phyloP scores from a whole-genome alignment of 2,329 filamentous ascomycete genomes.

The Trichoderma sp. region DNA sequence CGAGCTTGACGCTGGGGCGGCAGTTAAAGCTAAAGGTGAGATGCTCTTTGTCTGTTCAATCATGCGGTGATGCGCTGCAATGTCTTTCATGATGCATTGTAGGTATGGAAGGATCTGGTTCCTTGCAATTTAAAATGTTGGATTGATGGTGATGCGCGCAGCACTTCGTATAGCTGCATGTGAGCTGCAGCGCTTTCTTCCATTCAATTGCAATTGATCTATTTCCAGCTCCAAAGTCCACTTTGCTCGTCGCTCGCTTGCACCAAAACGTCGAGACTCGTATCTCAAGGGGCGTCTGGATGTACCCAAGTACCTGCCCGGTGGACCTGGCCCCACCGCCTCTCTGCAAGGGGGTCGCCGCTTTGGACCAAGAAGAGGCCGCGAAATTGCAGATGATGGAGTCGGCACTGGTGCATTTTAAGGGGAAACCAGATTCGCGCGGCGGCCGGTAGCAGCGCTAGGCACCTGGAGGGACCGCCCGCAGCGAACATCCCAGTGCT shows the following conservation, averaged over 20 bases:
- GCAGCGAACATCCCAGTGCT: background rate
- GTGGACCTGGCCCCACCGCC: background rate
- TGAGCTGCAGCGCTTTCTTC: background rate
- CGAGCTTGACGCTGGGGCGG: too few species aligned
- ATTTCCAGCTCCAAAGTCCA: background rate
- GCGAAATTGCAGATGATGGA: background rate
- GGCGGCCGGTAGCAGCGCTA: too few species aligned
- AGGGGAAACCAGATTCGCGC: background rate
- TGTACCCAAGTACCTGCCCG: too few species aligned
- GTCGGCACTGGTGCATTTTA: background rate
- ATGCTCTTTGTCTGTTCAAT: too few species aligned
- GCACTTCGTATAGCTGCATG: background rate
- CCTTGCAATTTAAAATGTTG: too few species aligned
- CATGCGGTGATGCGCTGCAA: too few species aligned
- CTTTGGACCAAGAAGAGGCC: background rate
- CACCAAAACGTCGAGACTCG: background rate
- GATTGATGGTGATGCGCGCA: too few species aligned
- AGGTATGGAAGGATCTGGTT: too few species aligned
- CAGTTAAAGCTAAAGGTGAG: too few species aligned
- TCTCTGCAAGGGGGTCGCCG: background rate
- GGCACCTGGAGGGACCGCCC: too few species aligned
- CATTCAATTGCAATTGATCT: background rate
- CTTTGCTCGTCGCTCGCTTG: too few species aligned
- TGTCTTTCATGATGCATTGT: too few species aligned
- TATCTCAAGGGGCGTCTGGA: background rate